These are phyloP conservation scores for Rhynchosporium graminicola DNA, from an alignment of 2,329 filamentous ascomycete species.

Conservation along the genomic window DNA sequence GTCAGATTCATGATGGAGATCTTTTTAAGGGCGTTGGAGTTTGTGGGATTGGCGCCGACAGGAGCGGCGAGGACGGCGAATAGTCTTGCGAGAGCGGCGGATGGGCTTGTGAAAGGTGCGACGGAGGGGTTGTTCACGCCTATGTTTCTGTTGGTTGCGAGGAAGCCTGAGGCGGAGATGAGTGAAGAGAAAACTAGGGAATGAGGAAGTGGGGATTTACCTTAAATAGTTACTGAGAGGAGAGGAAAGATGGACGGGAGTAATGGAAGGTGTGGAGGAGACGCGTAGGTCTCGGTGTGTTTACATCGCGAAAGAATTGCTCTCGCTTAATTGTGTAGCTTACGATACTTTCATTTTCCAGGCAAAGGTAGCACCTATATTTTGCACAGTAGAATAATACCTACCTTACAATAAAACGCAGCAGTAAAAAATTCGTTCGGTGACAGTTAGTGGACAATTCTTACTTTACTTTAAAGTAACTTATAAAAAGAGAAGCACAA, in stretches of 20 bases:
- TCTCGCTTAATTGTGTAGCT: too few species aligned
- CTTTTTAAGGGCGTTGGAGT: slow-evolving; percentile 76
- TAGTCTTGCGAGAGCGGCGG: slow-evolving; percentile 75
- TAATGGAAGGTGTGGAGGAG: too few species aligned
- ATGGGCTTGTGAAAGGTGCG: slow-evolving; percentile 84
- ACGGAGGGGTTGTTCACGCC: slow-evolving; percentile 88
- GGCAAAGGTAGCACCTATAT: too few species aligned
- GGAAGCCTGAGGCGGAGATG: slow-evolving; percentile 64
- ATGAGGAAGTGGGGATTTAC: neutral
- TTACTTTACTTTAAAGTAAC: too few species aligned
- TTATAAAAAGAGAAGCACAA: too few species aligned
- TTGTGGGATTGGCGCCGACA: slow-evolving; percentile 68
- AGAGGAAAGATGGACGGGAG: neutral
- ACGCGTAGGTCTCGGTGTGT: too few species aligned
- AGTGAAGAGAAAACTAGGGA: neutral
- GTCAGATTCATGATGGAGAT: slow-evolving; percentile 75
- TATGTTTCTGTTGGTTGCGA: slow-evolving; percentile 94
- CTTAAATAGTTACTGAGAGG: neutral
- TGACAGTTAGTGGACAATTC: too few species aligned
- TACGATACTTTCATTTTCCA: too few species aligned
- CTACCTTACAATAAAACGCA: too few species aligned
- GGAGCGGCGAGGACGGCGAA: slow-evolving; percentile 96
- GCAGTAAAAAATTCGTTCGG: too few species aligned
- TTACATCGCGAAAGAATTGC: too few species aligned
- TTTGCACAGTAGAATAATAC: too few species aligned